These are phyloP conservation scores for Pseudotsuga menziesii DNA, from an alignment of 75 land plant species.

Conservation along the genomic window DNA sequence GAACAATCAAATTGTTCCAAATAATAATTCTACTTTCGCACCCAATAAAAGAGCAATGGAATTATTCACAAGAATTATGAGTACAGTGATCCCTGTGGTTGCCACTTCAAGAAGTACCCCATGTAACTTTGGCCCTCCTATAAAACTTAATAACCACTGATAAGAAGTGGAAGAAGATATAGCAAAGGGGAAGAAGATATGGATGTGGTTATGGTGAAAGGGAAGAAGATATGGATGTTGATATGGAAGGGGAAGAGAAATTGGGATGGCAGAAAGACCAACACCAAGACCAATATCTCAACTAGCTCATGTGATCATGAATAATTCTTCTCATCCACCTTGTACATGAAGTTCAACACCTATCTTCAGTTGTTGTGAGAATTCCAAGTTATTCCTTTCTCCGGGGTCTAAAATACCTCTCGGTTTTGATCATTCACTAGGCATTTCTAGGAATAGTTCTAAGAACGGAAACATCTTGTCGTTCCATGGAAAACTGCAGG, in stretches of 20 bases:
- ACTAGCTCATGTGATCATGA: not conserved
- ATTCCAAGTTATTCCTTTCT: constrained; percentile 3
- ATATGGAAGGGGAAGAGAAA: constrained; percentile 31
- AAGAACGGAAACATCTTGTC: not conserved
- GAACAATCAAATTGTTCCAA: too few species aligned
- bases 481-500: constrained; percentile 2
- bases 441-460: not conserved
- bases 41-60: too few species aligned
- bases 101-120: too few species aligned
- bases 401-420: not conserved
- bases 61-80: too few species aligned
- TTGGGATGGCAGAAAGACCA: constrained; percentile 22
- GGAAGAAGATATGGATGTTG: constrained; percentile 36
- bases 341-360: not conserved
- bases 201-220: constrained; percentile 9
- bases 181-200: too few species aligned
- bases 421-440: not conserved
- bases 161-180: too few species aligned
- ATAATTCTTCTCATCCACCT: not conserved
- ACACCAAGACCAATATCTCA: constrained; percentile 12
- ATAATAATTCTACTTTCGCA: too few species aligned
- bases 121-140: too few species aligned
- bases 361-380: not conserved
- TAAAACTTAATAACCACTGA: too few species aligned
- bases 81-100: too few species aligned